Evolutionary conservation across 2,329 filamentous ascomycete genomes (phyloP).

Genomic region (Talaromyces amestolkiae): DNA sequence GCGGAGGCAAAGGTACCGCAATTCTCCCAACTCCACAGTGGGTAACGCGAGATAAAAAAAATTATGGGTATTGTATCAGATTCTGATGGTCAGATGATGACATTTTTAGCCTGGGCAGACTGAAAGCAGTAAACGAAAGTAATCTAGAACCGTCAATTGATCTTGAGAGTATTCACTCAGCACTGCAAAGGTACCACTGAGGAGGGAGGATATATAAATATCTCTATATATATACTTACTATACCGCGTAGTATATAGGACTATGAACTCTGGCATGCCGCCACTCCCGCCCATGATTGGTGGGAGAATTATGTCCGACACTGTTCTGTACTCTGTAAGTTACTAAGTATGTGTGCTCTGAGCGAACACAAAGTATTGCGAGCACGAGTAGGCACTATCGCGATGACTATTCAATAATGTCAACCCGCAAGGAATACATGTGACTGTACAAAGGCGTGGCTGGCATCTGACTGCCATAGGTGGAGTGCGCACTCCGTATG

Average conservation of each 20-base stretch:
- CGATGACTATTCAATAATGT: not conserved
- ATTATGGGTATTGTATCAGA: not conserved
- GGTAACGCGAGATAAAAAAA: not conserved
- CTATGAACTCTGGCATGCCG: not conserved
- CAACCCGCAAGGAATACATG: not conserved
- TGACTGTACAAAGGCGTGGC: not conserved
- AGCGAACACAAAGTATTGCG: not conserved
- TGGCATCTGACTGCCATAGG: not conserved
- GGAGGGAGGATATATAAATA: not conserved
- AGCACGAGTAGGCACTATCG: not conserved
- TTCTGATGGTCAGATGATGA: conserved; percentile 1
- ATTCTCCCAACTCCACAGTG: not conserved
- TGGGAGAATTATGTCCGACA: conserved; percentile 11
- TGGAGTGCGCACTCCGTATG: not conserved
- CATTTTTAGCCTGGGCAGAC: not conserved
- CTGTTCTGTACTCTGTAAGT: not conserved
- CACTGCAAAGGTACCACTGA: too few relatives aligned
- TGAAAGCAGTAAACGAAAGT: not conserved
- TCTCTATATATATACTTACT: not conserved
- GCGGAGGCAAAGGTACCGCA: not conserved
- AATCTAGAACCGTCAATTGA: not conserved
- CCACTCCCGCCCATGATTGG: not conserved
- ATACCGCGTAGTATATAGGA: not conserved
- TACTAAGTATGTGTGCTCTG: not conserved
- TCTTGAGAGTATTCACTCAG: not conserved